Base-by-base conservation (phyloP, 1,284 basidiomycete genomes). In the Cryptococcus sp. region DNA sequence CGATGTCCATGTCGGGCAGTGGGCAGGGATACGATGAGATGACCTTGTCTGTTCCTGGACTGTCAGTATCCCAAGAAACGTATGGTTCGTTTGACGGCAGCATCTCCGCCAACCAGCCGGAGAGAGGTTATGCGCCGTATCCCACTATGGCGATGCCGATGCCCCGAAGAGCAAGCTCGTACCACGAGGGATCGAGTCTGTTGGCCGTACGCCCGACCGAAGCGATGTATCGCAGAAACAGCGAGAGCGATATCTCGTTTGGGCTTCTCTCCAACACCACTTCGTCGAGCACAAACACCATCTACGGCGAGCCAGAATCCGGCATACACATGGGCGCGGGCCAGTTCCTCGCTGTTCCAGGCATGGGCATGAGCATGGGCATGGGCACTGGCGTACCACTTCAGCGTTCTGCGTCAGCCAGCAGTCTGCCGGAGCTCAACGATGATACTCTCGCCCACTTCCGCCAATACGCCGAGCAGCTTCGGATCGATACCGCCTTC, bases 161-260 rank as follows among this genome's bases (percentile, higher is more conserved):
- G 27, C 56, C 56, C 11, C 44, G 60, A 41, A 35, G 60, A 51
- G 56, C 60, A 5, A 57, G 56, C 41, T 61, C 60, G 15, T 61
- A 57, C 25, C 56, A 61, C 42, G 56, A 54, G 40, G 55, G 20
- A 45, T 54, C 27, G 23, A 46, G 3, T 31, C 55, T 16, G 49
- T 45, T 27, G 45, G 50, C 20, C 39, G 41, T 35, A 19, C 48
- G 40, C 20, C 22, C 51, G 6, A 41, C 17, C 13, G 51, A 57
- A 23, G 48, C 42, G 15, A 55, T 61, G 54, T 46, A 51, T 27
- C 60, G 60, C 16, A 27, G 60, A 48, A 57, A 57, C 42, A 57
- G 54, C 25, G 60, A 57, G 40, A 53, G 50, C 16, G 56, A 61
- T 27, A 54, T 61, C 22, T 20, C 27, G 2, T n/a, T 19, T 17